These are phyloP conservation scores for Penicillium hordei DNA, from an alignment of 2,329 filamentous ascomycete genomes.

Conservation along the genomic window DNA sequence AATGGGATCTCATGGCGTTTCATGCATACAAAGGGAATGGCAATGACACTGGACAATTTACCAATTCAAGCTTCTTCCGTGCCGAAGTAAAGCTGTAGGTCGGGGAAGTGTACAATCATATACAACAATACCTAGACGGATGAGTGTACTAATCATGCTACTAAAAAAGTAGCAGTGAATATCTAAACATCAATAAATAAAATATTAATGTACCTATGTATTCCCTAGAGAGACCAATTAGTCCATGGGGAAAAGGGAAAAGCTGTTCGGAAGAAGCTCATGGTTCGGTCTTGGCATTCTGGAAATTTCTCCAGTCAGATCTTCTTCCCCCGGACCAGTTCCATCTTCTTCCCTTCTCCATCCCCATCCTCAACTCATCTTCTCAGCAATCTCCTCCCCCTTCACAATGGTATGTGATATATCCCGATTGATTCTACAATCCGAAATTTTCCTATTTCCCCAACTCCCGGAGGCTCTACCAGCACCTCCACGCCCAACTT, in stretches of 20 bases:
- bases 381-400: slow-evolving; percentile 12
- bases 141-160: not conserved
- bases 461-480: not conserved
- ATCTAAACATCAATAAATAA: too few relatives aligned
- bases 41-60: slow-evolving; percentile 2
- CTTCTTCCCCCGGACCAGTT: slow-evolving; percentile 35
- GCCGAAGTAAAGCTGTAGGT: slow-evolving; percentile 10
- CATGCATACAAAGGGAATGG: slow-evolving; percentile 15
- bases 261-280: slow-evolving; percentile 30
- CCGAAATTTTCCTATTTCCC: not conserved
- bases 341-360: slow-evolving; percentile 32
- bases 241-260: not conserved
- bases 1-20: slow-evolving; percentile 22
- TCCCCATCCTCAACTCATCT: slow-evolving; percentile 29
- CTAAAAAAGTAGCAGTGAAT: not conserved
- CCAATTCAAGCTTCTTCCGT: not conserved
- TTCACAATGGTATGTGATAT: slow-evolving; percentile 29
- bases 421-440: not conserved
- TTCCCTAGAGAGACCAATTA: not conserved
- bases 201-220: not conserved
- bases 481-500: slow-evolving; percentile 2
- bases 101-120: not conserved
- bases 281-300: slow-evolving; percentile 44
- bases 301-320: slow-evolving; percentile 45
- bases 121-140: not conserved